Evolutionary conservation across 2,329 filamentous ascomycete species (phyloP).

Genomic region (Neopestalotiopsis sp.): DNA sequence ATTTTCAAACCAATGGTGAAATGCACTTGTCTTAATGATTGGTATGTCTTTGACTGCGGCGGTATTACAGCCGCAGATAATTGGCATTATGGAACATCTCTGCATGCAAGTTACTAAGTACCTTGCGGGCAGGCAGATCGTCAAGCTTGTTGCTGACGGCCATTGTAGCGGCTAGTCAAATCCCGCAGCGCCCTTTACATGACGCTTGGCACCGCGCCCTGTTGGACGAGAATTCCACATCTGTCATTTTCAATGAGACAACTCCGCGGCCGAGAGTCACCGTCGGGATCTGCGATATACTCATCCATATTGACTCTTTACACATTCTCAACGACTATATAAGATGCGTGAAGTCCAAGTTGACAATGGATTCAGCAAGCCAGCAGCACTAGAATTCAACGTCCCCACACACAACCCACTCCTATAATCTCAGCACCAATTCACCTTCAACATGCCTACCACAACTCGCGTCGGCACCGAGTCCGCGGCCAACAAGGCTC

Average conservation of each 20-base stretch:
- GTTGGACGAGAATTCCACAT: neutral
- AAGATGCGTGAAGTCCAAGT: neutral
- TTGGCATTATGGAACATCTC: neutral
- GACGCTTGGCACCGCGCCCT: neutral
- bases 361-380: neutral
- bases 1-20: neutral
- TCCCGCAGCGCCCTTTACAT: neutral
- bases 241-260: neutral
- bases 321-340: neutral
- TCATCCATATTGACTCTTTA: neutral
- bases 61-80: neutral
- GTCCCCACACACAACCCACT: neutral
- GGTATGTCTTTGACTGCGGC: neutral
- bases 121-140: neutral
- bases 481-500: neutral
- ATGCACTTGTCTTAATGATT: neutral
- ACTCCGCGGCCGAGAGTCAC: neutral
- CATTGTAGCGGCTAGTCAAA: neutral
- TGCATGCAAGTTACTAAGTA: neutral
- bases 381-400: neutral
- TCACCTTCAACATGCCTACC: neutral
- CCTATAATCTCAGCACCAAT: neutral
- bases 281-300: neutral
- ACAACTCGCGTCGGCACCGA: constrained; percentile 1
- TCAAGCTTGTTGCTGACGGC: neutral